Base-by-base conservation (phyloP, 23 red algal species). In the Chondrus crispus region DNA sequence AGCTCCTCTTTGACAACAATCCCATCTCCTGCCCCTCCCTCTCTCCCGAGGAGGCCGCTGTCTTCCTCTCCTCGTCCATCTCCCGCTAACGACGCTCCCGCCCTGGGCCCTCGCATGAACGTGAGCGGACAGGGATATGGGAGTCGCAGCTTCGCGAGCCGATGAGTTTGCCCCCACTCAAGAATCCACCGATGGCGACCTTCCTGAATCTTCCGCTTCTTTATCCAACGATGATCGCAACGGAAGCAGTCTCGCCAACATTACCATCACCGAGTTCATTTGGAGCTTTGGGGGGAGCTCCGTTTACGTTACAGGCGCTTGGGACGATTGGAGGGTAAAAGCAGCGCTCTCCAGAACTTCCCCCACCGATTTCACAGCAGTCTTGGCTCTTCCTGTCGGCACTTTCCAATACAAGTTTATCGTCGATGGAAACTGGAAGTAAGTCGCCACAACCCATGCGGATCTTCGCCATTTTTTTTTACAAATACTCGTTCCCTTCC, bases 401-500 rank as follows among this genome's bases (percentile, higher is more conserved):
- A 92, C 79, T 41, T 92, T 92, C 49, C 89, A 92, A 46, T 92
- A 72, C 79, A 92, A 92, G 66, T 92, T 92, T 58, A 82, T 92
- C 49, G 89, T 92, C 38, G 89, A 92, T 76, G 89, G 89, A 22
- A 84, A 92, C 77, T 82, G 79, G 89, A 84, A 74, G 89, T 84
- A 92, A 51, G 89, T 68, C 9, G 62, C 45, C 51, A 30, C 77
- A 82, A 51, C 72, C 2, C 36, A 33, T 77, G 12, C n/a, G n/a
- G n/a, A n/a, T n/a, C n/a, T n/a, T n/a, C n/a, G n/a, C n/a, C n/a
- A n/a, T n/a, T n/a, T n/a, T n/a, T n/a, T n/a, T n/a, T n/a, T n/a
- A n/a, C n/a, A n/a, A n/a, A n/a, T n/a, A n/a, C n/a, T n/a, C n/a
- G n/a, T n/a, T n/a, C n/a, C n/a, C n/a, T n/a, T n/a, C n/a, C n/a